Evolutionary conservation across 768 basidiomycete genomes (phyloP).

Genomic region (Tulasnella sp.): DNA sequence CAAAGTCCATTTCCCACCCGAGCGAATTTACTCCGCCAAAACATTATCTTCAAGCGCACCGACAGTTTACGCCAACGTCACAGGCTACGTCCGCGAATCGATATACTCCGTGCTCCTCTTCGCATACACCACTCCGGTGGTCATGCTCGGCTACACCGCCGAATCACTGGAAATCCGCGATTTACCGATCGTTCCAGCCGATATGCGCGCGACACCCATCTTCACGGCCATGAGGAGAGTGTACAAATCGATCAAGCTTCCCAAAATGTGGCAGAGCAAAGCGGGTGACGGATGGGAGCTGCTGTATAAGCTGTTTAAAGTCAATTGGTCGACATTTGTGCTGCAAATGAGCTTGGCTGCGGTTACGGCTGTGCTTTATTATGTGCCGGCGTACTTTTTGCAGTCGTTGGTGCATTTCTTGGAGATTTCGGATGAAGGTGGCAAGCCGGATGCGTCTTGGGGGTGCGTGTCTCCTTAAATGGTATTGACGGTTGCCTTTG

Average conservation of each 20-base stretch:
- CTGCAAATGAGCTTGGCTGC: conserved; percentile 46
- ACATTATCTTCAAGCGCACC: conserved; percentile 52
- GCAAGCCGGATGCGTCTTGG: conserved; percentile 22
- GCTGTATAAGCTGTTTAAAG: conserved; percentile 50
- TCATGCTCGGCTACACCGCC: conserved; percentile 70
- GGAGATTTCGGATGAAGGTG: conserved; percentile 31
- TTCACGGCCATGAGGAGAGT: conserved; percentile 53
- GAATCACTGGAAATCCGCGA: conserved; percentile 79
- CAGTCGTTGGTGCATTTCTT: conserved; percentile 32
- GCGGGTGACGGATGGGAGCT: conserved; percentile 51
- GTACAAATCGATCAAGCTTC: conserved; percentile 40
- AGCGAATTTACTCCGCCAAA: conserved; percentile 67
- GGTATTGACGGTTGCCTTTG: too few species aligned
- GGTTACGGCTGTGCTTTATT: conserved; percentile 55
- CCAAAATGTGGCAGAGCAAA: conserved; percentile 44
- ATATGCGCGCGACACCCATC: conserved; percentile 55
- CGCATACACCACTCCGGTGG: conserved; percentile 78
- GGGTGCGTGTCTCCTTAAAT: conserved; percentile 16
- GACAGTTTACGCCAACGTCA: conserved; percentile 65
- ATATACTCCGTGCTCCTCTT: conserved; percentile 57
- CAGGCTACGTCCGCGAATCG: conserved; percentile 39
- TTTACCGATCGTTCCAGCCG: conserved; percentile 67
- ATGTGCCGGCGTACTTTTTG: conserved; percentile 43
- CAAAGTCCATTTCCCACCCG: conserved; percentile 61
- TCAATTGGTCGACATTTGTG: conserved; percentile 42